Base-by-base conservation (phyloP, 495 filamentous ascomycete species). In the Penicillium coffeae region DNA sequence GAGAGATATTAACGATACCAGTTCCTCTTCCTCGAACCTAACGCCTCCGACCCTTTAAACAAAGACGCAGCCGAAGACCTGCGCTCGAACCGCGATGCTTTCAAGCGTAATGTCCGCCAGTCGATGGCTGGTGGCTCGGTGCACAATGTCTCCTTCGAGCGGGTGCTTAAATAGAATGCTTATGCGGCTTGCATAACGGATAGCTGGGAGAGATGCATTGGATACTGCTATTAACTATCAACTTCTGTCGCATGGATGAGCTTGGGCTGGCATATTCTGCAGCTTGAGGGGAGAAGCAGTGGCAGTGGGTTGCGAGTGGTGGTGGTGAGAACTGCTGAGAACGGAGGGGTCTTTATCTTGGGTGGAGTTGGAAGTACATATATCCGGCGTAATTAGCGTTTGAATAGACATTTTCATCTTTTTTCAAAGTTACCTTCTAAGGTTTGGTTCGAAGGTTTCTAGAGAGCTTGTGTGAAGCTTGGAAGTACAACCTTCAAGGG, bases 21-120 rank as follows among this genome's bases (percentile, higher is more conserved):
- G 86, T 96, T 96, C 68, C 76, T 98, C 34, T 98, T 97, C 75
- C 85, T 98, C 21, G 93, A 98, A 65, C 93, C 93, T 8, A 98
- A 98, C 63, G 89, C 93, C 6, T 87, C 84, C 25, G 93, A 98
- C 65, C 93, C 93, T n/a, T 73, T 98, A 21, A 98, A 98, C 66
- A 96, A 98, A 73, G 91, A 96, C 55, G 93, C 93, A 2, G 94
- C 93, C 0, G 89, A 96, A 38, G 94, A 97, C 65, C 78, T 98
- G 53, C 81, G 91, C 52, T 70, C 71, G 20, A 94, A 88, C 57
- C 71, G 89, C 14, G 93, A 97, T 14, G 78, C 72, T 22, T 98
- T 98, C 71, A 94, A 90, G 75, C 75, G 89, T 44, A 96, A 97
- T 62, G 94, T 96, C 16, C 79, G 88, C 56, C 69, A 70, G 10